phyloP scores from a whole-genome alignment of 78 protist genomes.

The Tieghemostelium lacteum region DNA sequence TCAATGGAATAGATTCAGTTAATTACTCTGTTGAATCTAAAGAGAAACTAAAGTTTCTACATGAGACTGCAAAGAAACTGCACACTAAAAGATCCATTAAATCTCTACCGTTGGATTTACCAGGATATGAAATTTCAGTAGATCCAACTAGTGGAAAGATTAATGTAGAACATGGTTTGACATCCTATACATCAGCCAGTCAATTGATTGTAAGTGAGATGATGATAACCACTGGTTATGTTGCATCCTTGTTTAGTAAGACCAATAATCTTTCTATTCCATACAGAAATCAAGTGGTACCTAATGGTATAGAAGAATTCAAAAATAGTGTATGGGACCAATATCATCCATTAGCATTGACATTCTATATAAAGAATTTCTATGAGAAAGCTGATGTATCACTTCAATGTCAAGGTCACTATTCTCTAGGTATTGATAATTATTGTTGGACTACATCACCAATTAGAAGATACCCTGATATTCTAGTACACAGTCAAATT shows the following conservation, averaged over 20 bases:
- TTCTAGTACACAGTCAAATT: constrained; percentile 68
- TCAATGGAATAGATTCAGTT: not conserved
- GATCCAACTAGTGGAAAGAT: too few relatives aligned
- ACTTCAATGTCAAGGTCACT: not conserved
- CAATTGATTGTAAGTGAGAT: constrained; percentile 42
- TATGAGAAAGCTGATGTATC: not conserved
- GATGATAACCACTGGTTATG: constrained; percentile 27
- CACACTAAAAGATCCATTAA: not conserved
- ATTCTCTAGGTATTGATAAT: constrained; percentile 85
- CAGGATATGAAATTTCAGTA: not conserved
- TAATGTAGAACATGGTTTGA: constrained; percentile 1
- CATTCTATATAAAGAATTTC: not conserved
- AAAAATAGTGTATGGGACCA: not conserved
- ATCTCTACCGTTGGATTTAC: not conserved
- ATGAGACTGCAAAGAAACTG: not conserved
- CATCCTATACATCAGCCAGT: not conserved
- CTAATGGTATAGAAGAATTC: not conserved
- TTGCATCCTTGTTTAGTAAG: constrained; percentile 10
- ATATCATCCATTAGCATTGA: constrained; percentile 21
- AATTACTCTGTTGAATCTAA: not conserved
- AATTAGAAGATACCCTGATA: constrained; percentile 73
- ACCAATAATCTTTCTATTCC: constrained; percentile 11
- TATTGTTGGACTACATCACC: constrained; percentile 97
- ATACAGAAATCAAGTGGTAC: constrained; percentile 7
- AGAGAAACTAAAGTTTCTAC: not conserved